Percentiles rank a stretch among this genome's conserved stretches.
Evolutionary conservation across 306 rosid species (phyloP).

Genomic region (Ochetophila trinervis): DNA sequence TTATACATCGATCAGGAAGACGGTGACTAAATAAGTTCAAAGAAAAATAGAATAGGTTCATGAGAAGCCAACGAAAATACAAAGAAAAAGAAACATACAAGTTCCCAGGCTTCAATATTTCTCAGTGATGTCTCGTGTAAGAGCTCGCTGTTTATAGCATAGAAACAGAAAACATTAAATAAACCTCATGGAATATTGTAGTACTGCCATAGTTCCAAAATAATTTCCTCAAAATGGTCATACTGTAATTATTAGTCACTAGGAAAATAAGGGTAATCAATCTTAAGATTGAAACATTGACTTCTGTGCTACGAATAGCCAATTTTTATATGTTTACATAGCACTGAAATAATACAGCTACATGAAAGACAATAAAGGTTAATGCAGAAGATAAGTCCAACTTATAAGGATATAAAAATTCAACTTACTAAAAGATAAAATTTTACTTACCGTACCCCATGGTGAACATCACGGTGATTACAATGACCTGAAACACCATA

Average conservation of each 20-base stretch:
- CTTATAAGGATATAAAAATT: neutral
- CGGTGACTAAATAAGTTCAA: neutral
- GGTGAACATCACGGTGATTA: constrained; percentile 78
- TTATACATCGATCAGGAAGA: neutral
- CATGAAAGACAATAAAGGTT: neutral
- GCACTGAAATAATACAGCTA: neutral
- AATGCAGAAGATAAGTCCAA: neutral
- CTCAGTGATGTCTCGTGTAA: constrained; percentile 31
- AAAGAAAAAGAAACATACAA: constrained; percentile 53
- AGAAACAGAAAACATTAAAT: neutral
- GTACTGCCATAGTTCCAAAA: constrained; percentile 10
- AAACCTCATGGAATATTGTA: neutral
- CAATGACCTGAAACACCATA: constrained; percentile 93
- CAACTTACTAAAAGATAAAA: neutral
- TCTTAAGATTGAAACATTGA: no score
- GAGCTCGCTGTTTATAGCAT: constrained; percentile 50
- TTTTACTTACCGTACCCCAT: constrained; percentile 50
- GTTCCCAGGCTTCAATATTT: constrained; percentile 82
- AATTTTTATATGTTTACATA: no score
- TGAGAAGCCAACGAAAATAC: neutral
- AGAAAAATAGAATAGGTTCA: neutral
- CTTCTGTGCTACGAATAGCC: no score
- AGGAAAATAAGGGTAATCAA: no score
- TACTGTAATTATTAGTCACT: neutral
- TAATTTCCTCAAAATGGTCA: neutral